Base-by-base conservation (phyloP, 2,329 filamentous ascomycete species). In the Bipolaris oryzae region DNA sequence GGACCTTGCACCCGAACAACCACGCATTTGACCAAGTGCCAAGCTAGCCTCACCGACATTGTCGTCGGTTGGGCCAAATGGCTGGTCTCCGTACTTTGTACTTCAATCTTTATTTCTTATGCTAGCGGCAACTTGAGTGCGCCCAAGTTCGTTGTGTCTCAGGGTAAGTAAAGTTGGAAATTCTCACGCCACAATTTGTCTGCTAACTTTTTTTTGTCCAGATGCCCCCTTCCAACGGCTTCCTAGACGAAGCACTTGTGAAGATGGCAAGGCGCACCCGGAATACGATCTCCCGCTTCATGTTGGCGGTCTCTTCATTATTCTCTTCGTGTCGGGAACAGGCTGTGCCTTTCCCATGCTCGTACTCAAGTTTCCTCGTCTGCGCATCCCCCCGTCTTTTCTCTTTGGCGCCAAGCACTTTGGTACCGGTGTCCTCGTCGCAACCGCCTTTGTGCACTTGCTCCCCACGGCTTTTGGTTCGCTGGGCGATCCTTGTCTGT, bases 361-460 rank as follows among this genome's bases (percentile, higher is more conserved):
- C 21, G 84, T 84, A 20, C 81, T 83, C 53, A 81, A 83, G 33
- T 86, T 87, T 60, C 86, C 86, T 2, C 77, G 79, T n/a, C 76
- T 88, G 39, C 84, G 83, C 11, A 82, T 87, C 31, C 85, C 85
- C 11, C 81, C 82, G 43, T 81, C 81, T 13, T 86, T 87, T 67
- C 85, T 87, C 61, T 81, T 84, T 38, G 84, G 83, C 69, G 69
- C 66, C 3, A 86, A 86, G 62, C 85, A 87, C 66, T 76, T 76
- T 41, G 74, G 91, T 61, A 95, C 91, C 0, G 91, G 91, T 44
- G 91, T 95, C 20, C 80, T 95, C 16, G 87, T 94, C 58, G 90
- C 91, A 15, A 95, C 91, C 1, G 90, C 91, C 51, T 95, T 95
- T 71, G 90, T 94, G 16, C 90, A 93, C 74, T 76, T 87, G 53